Evolutionary conservation across 2,329 filamentous ascomycete genomes (phyloP).

Genomic region (Alternaria conjuncta): DNA sequence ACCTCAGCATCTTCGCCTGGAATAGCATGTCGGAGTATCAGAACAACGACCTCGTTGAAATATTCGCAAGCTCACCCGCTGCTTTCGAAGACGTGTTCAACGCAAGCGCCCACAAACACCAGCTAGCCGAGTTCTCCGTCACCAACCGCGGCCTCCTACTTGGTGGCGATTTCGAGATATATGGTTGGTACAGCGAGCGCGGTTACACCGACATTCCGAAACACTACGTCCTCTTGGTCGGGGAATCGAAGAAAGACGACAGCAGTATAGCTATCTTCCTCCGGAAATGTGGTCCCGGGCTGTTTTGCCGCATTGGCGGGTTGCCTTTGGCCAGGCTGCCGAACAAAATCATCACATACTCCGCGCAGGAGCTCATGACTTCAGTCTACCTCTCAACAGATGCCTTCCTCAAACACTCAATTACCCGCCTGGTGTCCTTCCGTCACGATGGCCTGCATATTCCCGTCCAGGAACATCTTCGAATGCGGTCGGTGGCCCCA

Average conservation of each 20-base stretch:
- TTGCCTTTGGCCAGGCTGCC: neutral
- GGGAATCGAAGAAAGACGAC: neutral
- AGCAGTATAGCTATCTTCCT: neutral
- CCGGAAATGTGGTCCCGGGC: neutral
- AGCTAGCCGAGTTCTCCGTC: neutral
- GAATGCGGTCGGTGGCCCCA: neutral
- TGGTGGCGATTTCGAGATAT: neutral
- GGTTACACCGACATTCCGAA: neutral
- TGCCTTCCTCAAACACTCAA: neutral
- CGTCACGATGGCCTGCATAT: neutral
- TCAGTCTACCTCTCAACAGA: neutral
- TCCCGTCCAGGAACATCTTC: neutral
- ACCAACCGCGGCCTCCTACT: neutral
- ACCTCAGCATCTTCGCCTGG: constrained; percentile 13
- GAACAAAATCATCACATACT: neutral
- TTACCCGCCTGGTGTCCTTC: neutral
- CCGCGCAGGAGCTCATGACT: neutral
- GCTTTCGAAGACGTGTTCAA: neutral
- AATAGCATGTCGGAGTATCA: neutral
- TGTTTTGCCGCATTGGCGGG: neutral
- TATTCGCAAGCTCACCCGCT: neutral
- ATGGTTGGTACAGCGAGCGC: neutral
- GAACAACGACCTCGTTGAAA: neutral
- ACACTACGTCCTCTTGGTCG: neutral
- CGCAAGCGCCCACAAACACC: neutral